Percentiles rank a stretch among this genome's conserved stretches.
Conservation (phyloP, 306 rosid genomes). For the Cicer judaicum region DNA sequence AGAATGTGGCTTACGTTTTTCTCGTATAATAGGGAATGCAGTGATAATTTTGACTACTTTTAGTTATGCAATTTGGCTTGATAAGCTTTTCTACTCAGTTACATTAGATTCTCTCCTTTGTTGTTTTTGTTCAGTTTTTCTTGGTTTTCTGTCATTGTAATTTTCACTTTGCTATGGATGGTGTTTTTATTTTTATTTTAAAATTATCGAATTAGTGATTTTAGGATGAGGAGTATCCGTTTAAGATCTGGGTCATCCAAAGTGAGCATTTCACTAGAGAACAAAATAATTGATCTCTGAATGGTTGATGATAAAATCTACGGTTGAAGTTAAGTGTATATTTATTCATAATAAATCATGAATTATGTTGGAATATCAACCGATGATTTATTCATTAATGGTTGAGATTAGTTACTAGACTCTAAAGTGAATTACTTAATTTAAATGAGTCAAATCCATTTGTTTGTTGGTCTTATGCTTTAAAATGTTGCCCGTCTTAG, state of each 20-base stretch:
- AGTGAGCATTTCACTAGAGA: not conserved
- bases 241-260: not conserved
- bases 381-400: not conserved
- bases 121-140: not conserved
- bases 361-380: not conserved
- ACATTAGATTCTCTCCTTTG: not conserved
- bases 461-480: conserved; percentile 7
- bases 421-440: not conserved
- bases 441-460: too few species aligned
- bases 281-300: not conserved
- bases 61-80: not conserved
- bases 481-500: not conserved
- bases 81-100: not conserved
- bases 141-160: not conserved
- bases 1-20: not conserved
- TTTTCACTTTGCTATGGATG: not conserved
- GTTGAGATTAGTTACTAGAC: not conserved
- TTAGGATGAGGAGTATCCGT: not conserved
- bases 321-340: not conserved
- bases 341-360: not conserved
- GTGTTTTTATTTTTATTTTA: not conserved
- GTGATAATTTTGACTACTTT: not conserved
- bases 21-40: not conserved
- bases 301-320: not conserved
- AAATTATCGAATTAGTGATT: not conserved